Evolutionary conservation across 2,329 filamentous ascomycete species (phyloP).

Genomic region (Coniochaeta prunicola): DNA sequence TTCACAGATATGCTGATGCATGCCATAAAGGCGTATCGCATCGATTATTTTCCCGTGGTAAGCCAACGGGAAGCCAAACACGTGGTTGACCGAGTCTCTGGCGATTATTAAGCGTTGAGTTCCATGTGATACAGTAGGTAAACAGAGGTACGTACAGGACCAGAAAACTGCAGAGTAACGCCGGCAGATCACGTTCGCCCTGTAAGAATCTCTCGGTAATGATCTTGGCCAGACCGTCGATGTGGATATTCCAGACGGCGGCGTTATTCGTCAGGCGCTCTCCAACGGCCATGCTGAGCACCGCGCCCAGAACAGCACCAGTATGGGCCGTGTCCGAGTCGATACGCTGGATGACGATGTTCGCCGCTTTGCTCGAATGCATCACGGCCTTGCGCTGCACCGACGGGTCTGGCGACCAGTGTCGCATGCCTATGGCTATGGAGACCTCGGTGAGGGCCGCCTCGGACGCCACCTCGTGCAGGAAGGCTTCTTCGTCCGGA

Average conservation of each 20-base stretch:
- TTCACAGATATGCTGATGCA: neutral
- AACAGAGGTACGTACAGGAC: slow-evolving; percentile 3
- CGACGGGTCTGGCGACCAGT: slow-evolving; percentile 12
- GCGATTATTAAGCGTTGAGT: neutral
- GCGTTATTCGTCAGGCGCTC: slow-evolving; percentile 12
- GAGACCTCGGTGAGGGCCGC: slow-evolving; percentile 15
- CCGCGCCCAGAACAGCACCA: slow-evolving; percentile 15
- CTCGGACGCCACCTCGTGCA: slow-evolving; percentile 15
- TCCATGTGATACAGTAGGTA: neutral
- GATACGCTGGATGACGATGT: slow-evolving; percentile 14
- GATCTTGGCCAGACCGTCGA: slow-evolving; percentile 12
- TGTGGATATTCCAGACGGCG: slow-evolving; percentile 13
- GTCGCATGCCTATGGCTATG: slow-evolving; percentile 14
- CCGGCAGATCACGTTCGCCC: slow-evolving; percentile 4
- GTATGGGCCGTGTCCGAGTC: slow-evolving; percentile 7
- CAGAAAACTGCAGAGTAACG: slow-evolving; percentile 5
- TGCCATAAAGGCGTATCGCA: neutral
- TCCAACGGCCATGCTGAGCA: slow-evolving; percentile 17
- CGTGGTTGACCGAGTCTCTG: slow-evolving; percentile 9
- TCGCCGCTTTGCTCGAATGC: slow-evolving; percentile 12
- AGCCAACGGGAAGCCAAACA: slow-evolving; percentile 9
- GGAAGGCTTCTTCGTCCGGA: slow-evolving; percentile 14
- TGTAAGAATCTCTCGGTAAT: slow-evolving; percentile 7
- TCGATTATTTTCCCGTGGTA: slow-evolving; percentile 10
- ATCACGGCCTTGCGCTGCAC: slow-evolving; percentile 13